Evolutionary conservation across 768 basidiomycete species (phyloP).

Genomic region (Coprinopsis cinerea): DNA sequence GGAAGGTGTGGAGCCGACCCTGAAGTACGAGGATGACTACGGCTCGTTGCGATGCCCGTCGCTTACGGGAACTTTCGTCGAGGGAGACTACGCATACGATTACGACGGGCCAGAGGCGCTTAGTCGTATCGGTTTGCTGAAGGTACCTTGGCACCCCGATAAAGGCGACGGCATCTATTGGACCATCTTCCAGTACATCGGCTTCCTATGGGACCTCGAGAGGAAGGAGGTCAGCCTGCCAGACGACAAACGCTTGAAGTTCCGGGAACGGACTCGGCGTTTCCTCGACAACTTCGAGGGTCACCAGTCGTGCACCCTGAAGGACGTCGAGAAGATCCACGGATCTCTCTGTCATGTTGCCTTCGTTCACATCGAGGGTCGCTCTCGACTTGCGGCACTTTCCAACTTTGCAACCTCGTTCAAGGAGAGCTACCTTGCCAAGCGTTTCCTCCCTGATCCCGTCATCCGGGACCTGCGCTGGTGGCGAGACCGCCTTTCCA

Average conservation of each 20-base stretch:
- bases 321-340: conserved; percentile 18
- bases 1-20: conserved; percentile 11
- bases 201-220: conserved; percentile 25
- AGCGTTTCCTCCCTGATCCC: neutral
- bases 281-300: conserved; percentile 11
- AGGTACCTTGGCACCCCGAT: conserved; percentile 21
- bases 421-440: conserved; percentile 1
- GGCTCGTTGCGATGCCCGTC: neutral
- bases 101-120: neutral
- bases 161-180: conserved; percentile 18
- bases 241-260: conserved; percentile 22
- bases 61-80: neutral
- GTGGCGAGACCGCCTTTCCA: conserved; percentile 12
- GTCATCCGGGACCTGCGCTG: neutral
- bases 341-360: conserved; percentile 26
- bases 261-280: conserved; percentile 11
- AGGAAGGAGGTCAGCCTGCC: conserved; percentile 21
- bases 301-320: conserved; percentile 4
- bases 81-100: neutral
- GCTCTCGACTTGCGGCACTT: conserved; percentile 17
- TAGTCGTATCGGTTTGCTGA: neutral
- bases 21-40: conserved; percentile 15
- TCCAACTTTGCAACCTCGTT: conserved; percentile 17
- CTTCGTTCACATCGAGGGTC: conserved; percentile 20
- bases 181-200: conserved; percentile 18